These are phyloP conservation scores for Macadamia integrifolia DNA, from an alignment of 164 flowering plant genomes.

Conservation along the genomic window DNA sequence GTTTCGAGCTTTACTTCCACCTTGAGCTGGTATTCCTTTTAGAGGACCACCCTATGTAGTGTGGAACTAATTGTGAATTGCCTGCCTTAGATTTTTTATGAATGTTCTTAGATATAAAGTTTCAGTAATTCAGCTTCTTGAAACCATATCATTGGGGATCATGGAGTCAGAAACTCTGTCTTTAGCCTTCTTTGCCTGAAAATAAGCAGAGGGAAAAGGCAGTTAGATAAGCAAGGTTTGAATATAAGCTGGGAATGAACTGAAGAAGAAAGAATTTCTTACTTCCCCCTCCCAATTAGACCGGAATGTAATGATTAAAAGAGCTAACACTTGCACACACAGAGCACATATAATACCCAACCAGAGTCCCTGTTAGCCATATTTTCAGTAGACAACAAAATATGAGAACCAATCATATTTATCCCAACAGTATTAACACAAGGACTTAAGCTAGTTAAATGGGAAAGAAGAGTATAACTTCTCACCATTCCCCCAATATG, in stretches of 20 bases:
- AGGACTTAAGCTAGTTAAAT: neutral
- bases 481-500: slow-evolving; percentile 42
- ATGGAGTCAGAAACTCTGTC: slow-evolving; percentile 7
- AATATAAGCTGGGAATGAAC: too few relatives aligned
- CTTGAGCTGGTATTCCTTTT: too few relatives aligned
- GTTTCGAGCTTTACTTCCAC: too few relatives aligned
- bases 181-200: slow-evolving; percentile 13
- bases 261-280: neutral
- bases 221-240: too few relatives aligned
- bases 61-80: too few relatives aligned
- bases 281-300: neutral
- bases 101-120: neutral
- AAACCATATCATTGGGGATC: slow-evolving; percentile 1
- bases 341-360: neutral
- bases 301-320: neutral
- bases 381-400: neutral
- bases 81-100: neutral
- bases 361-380: neutral
- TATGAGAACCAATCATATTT: neutral
- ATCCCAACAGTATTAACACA: neutral
- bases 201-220: neutral
- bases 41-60: too few relatives aligned
- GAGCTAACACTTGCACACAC: neutral
- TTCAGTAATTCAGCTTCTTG: neutral
- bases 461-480: neutral